Conservation (phyloP, 2,329 filamentous ascomycete species). For the Fusarium ramigenum region DNA sequence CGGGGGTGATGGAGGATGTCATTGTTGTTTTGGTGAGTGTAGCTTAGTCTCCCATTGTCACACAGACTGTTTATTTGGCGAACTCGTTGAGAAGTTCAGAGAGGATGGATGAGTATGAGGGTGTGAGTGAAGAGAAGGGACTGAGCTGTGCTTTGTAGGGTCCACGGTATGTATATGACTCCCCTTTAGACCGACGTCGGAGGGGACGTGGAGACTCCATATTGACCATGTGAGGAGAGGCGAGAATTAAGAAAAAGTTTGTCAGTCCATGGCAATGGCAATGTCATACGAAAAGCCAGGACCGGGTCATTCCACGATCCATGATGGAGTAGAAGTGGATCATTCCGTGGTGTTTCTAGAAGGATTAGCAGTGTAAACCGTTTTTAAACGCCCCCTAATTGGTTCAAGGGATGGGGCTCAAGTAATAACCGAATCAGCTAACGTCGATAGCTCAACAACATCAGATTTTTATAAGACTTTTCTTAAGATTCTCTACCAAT, state of each 20-base stretch:
- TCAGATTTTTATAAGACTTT: neutral
- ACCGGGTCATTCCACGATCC: slow-evolving; percentile 25
- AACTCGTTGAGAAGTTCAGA: slow-evolving; percentile 5
- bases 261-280: slow-evolving; percentile 25
- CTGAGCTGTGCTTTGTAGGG: slow-evolving; percentile 29
- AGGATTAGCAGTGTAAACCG: slow-evolving; percentile 3
- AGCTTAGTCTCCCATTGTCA: slow-evolving; percentile 36
- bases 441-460: neutral
- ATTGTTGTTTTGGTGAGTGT: slow-evolving; percentile 8
- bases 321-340: slow-evolving; percentile 22
- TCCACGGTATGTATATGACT: slow-evolving; percentile 16
- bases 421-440: slow-evolving; percentile 7
- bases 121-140: neutral
- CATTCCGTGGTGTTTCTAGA: slow-evolving; percentile 26
- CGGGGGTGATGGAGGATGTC: slow-evolving; percentile 30
- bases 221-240: slow-evolving; percentile 17
- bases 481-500: neutral
- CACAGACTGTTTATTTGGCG: slow-evolving; percentile 16
- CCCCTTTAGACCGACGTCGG: slow-evolving; percentile 28
- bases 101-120: neutral
- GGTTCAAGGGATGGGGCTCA: neutral
- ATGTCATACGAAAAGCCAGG: slow-evolving; percentile 23
- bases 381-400: neutral
- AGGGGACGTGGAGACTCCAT: slow-evolving; percentile 9
- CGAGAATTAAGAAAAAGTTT: slow-evolving; percentile 25